These are phyloP conservation scores for Simplicillium sp. DNA, from an alignment of 2,329 filamentous ascomycete genomes.

Conservation along the genomic window DNA sequence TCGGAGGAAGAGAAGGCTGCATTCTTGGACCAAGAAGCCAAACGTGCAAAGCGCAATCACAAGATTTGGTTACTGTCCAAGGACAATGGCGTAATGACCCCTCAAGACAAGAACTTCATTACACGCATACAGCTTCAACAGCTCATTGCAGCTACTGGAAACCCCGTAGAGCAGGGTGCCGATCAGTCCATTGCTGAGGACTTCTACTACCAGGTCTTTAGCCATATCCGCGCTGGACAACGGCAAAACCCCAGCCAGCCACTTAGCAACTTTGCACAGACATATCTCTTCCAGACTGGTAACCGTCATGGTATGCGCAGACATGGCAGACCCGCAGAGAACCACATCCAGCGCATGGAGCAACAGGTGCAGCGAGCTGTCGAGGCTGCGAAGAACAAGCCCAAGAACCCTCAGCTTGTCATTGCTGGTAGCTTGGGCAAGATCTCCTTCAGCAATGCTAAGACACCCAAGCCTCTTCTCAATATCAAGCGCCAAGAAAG, in stretches of 20 bases:
- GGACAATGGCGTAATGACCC: constrained; percentile 96
- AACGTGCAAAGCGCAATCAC: constrained; percentile 92
- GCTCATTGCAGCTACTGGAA: constrained; percentile 84
- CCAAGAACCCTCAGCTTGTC: constrained; percentile 94
- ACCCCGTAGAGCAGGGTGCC: constrained; percentile 67
- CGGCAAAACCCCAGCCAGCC: constrained; percentile 89
- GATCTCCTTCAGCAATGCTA: constrained; percentile 98
- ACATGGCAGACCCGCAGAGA: constrained; percentile 77
- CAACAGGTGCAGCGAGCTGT: constrained; percentile 97
- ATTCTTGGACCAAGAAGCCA: constrained; percentile 84
- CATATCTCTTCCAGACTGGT: constrained; percentile 92
- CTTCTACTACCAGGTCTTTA: constrained; percentile 98
- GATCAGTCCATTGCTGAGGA: constrained; percentile 82
- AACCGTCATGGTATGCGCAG: constrained; percentile 68
- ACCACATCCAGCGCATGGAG: constrained; percentile 98
- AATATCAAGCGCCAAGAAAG: constrained; percentile 87
- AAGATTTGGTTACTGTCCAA: constrained; percentile 92
- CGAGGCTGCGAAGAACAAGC: constrained; percentile 92
- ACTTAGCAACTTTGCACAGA: constrained; percentile 92
- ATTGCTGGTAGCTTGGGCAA: constrained; percentile 95
- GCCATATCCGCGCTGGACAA: constrained; percentile 82
- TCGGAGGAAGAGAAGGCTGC: constrained; percentile 76
- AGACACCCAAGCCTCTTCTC: constrained; percentile 87
- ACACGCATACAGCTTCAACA: constrained; percentile 96
- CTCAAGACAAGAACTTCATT: constrained; percentile 98